phyloP scores from a whole-genome alignment of 2,329 filamentous ascomycete genomes.

The Cercospora zeae-maydis region DNA sequence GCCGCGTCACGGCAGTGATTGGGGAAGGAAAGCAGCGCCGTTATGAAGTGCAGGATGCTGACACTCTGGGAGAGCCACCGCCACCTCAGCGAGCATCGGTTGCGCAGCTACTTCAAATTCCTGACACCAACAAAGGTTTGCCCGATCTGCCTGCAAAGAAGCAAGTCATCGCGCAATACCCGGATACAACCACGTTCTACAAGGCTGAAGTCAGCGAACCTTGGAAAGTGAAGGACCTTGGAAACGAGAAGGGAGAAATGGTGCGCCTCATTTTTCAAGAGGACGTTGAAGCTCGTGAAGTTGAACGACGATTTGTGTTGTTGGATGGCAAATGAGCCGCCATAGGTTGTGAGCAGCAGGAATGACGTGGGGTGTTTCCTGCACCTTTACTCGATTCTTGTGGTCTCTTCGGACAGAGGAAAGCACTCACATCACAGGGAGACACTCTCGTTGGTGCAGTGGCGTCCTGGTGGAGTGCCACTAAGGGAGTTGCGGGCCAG shows the following conservation, averaged over 20 bases:
- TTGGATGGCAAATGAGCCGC: constrained; percentile 24
- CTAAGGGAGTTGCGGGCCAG: not conserved
- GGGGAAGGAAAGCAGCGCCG: constrained; percentile 53
- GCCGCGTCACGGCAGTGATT: constrained; percentile 50
- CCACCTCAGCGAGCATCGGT: constrained; percentile 43
- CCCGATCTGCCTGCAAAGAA: constrained; percentile 42
- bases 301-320: constrained; percentile 51
- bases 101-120: constrained; percentile 47
- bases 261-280: constrained; percentile 49
- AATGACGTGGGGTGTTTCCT: not conserved
- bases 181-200: constrained; percentile 53
- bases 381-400: not conserved
- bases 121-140: constrained; percentile 40
- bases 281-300: constrained; percentile 48
- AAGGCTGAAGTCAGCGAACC: constrained; percentile 48
- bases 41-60: constrained; percentile 52
- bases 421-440: not conserved
- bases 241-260: constrained; percentile 32
- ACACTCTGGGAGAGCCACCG: constrained; percentile 35
- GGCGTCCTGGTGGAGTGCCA: not conserved
- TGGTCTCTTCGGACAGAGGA: not conserved
- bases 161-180: constrained; percentile 50
- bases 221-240: constrained; percentile 39
- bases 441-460: not conserved
- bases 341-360: not conserved